Evolutionary conservation across 352 stramenopile genomes (phyloP).

Genomic region (Pythium aquatile): DNA sequence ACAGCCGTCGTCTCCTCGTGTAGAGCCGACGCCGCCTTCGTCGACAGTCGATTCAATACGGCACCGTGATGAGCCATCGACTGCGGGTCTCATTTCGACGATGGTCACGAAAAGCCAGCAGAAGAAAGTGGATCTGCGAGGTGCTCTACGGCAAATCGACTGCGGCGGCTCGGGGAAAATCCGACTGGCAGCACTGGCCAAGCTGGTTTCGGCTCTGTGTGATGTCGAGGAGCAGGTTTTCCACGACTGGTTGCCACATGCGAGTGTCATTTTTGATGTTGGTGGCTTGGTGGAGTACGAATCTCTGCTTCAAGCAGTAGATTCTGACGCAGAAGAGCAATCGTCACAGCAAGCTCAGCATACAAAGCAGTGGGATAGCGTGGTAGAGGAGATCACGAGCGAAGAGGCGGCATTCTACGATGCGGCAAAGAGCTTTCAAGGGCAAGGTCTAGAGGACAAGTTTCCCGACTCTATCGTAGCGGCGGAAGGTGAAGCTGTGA

Average conservation of each 20-base stretch:
- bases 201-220: constrained; percentile 13
- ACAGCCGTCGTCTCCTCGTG: not conserved
- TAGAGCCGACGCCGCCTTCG: not conserved
- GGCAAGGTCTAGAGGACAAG: not conserved
- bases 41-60: not conserved
- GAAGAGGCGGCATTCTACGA: constrained; percentile 20
- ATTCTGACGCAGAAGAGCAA: constrained; percentile 2
- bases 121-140: constrained; percentile 20
- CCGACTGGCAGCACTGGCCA: constrained; percentile 8
- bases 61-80: not conserved
- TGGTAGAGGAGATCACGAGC: constrained; percentile 17
- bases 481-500: not conserved
- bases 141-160: constrained; percentile 16
- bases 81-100: constrained; percentile 3
- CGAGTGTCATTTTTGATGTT: not conserved
- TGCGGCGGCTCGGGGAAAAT: constrained; percentile 7
- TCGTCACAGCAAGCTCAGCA: not conserved
- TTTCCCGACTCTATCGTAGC: no score
- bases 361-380: constrained; percentile 2
- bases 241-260: constrained; percentile 9
- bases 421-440: not conserved
- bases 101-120: constrained; percentile 13
- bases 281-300: constrained; percentile 19
- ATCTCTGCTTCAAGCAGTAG: constrained; percentile 17
- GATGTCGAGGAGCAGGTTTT: constrained; percentile 12